phyloP scores from a whole-genome alignment of 2,329 filamentous ascomycete species.

The Sclerotinia spermophila region DNA sequence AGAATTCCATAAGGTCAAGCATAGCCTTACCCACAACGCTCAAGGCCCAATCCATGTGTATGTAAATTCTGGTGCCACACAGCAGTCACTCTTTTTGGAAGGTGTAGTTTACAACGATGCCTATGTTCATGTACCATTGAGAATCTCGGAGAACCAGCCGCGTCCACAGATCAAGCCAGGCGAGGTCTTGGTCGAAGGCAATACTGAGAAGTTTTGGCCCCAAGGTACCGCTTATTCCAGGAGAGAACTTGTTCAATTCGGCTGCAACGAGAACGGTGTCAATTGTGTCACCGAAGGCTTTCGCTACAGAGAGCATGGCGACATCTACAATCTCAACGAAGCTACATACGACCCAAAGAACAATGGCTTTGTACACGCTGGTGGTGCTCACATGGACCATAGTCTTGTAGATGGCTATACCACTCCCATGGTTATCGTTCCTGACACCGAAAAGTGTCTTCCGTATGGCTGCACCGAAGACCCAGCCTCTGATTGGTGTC shows the following conservation, averaged over 20 bases:
- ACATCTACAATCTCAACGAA: background rate
- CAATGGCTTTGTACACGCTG: background rate
- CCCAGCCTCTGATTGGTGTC: background rate
- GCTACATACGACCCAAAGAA: background rate
- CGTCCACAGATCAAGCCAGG: background rate
- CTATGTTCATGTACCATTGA: background rate
- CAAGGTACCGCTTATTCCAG: background rate
- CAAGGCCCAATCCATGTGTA: background rate
- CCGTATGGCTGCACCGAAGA: background rate
- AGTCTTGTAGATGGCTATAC: slow-evolving; percentile 1
- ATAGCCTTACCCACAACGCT: background rate
- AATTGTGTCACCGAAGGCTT: background rate
- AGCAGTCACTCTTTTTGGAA: background rate
- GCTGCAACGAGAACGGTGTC: background rate
- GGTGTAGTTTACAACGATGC: background rate
- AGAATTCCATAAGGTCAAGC: background rate
- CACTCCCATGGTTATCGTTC: background rate
- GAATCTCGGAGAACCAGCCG: background rate
- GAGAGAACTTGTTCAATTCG: background rate
- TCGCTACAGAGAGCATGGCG: background rate
- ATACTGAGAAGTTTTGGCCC: background rate
- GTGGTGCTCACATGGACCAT: background rate
- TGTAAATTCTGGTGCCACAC: background rate
- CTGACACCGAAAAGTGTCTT: background rate
- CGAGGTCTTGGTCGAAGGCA: background rate